Conservation (phyloP, 2,329 filamentous ascomycete species). For the Tolypocladium pustulatum region DNA sequence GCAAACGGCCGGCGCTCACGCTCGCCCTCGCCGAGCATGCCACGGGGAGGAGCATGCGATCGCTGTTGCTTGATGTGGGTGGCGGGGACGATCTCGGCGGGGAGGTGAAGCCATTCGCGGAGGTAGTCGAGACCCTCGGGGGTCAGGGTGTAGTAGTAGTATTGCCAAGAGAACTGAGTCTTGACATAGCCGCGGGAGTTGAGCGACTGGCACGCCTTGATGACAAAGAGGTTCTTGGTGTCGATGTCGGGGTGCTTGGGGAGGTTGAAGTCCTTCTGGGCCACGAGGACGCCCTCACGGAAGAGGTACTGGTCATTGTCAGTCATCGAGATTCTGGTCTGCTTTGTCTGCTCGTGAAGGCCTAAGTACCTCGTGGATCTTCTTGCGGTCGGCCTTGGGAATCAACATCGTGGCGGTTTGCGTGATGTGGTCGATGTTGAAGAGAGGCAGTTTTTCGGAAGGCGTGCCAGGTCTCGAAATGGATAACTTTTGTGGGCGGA, state of each 20-base stretch:
- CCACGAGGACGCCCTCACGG: slow-evolving; percentile 86
- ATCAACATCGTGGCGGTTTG: slow-evolving; percentile 77
- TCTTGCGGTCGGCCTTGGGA: slow-evolving; percentile 99
- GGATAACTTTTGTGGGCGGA: slow-evolving; percentile 34
- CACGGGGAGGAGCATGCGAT: slow-evolving; percentile 93
- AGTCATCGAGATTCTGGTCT: slow-evolving; percentile 7
- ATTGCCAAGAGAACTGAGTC: slow-evolving; percentile 99
- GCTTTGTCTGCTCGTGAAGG: slow-evolving; percentile 1
- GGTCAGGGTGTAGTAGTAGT: slow-evolving; percentile 99
- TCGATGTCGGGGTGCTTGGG: slow-evolving; percentile 97
- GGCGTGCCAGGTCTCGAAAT: slow-evolving; percentile 29
- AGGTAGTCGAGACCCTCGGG: slow-evolving; percentile 99
- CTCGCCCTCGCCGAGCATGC: slow-evolving; percentile 88
- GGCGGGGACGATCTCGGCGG: slow-evolving; percentile 97
- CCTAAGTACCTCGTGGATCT: slow-evolving; percentile 74
- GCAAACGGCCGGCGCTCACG: slow-evolving; percentile 76
- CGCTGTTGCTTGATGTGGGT: slow-evolving; percentile 99
- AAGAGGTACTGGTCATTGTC: slow-evolving; percentile 69
- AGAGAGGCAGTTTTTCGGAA: slow-evolving; percentile 27
- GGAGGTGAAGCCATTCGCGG: slow-evolving; percentile 99
- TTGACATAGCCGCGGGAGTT: slow-evolving; percentile 98
- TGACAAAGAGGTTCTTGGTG: slow-evolving; percentile 98
- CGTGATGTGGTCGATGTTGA: slow-evolving; percentile 39
- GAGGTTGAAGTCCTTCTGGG: slow-evolving; percentile 98
- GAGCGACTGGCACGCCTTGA: slow-evolving; percentile 98